Evolutionary conservation across 1,139 yeast genomes (phyloP), one percentile per base, ranked within the genome.

Genomic region (Wickerhamomyces sp.): DNA sequence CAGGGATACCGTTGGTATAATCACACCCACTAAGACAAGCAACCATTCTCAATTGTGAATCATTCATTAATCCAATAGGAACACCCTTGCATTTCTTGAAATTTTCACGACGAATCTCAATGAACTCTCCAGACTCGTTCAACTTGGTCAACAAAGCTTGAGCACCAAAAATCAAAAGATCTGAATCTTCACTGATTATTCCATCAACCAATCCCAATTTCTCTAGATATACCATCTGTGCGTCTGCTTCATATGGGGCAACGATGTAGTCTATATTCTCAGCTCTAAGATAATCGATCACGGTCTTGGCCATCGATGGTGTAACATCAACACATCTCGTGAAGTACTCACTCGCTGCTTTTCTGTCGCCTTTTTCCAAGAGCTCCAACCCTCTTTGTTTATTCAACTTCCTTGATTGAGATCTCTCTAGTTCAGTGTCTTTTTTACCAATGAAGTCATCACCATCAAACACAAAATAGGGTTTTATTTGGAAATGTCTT

Each of bases 201-300:
- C 94, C 99, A 52, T 89, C 85, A 10, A 90, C 94, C 1, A 78
- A 47, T 0, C 94, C 94, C 0, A 68, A 56, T 48, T 79, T 79
- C 61, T 93, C 99, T 42, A 94, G 71, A 58, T 84, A 89, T 8
- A 93, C 98, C 84, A 94, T 79, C 63, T 94, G 99, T 0, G 99
- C 87, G 63, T 94, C 99, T 0, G 99, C 99, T 66, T 94, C 99
- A 62, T 90, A 94, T 0, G 99, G 99, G 0, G 99, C 99, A 10
- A 94, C 99, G 15, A 93, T 78, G 58, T 79, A 93, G 51, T 74
- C 75, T 40, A 94, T 79, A 1, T 68, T 65, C 42, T 75, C 70
- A n/a, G 63, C 58, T 55, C 81, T 82, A 51, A 94, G 72, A 53
- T 79, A 84, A 33, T 84, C 84, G 65, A 91, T 89, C 15, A 93